These are phyloP conservation scores for Zygoascus meyerae DNA, from an alignment of 1,139 yeast genomes.

Conservation along the genomic window DNA sequence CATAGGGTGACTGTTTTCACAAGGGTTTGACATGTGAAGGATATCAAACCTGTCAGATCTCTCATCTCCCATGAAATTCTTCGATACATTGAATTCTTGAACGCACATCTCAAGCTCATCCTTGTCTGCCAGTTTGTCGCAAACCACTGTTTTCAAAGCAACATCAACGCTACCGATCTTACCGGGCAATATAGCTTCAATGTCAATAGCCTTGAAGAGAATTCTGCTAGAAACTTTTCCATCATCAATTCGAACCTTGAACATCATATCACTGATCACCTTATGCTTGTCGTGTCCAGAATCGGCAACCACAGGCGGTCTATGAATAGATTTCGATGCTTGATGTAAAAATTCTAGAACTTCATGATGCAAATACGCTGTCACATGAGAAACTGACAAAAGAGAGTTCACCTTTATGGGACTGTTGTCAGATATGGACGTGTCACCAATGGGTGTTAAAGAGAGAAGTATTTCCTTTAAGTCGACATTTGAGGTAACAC, in stretches of 20 bases:
- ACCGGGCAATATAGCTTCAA: slow-evolving; percentile 11
- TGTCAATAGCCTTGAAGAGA: slow-evolving; percentile 11
- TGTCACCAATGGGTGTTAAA: not conserved
- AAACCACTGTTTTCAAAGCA: slow-evolving; percentile 30
- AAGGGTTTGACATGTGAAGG: slow-evolving; percentile 23
- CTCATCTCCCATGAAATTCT: slow-evolving; percentile 21
- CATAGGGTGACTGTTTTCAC: slow-evolving; percentile 21
- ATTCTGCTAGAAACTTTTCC: slow-evolving; percentile 4
- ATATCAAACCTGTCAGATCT: slow-evolving; percentile 19
- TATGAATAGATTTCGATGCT: not conserved
- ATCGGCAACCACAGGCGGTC: not conserved
- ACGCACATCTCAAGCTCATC: slow-evolving; percentile 13
- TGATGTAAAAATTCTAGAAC: not conserved
- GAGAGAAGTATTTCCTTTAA: not conserved
- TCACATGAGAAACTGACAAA: slow-evolving; percentile 12
- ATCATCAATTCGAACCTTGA: slow-evolving; percentile 9
- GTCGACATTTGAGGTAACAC: not conserved
- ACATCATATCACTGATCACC: not conserved
- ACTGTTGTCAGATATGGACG: slow-evolving; percentile 1
- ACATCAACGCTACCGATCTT: slow-evolving; percentile 21
- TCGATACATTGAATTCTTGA: slow-evolving; percentile 17
- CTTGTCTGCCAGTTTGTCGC: slow-evolving; percentile 13
- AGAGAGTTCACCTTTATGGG: slow-evolving; percentile 5
- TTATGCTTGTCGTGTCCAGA: not conserved
- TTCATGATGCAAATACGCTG: slow-evolving; percentile 7